Base-by-base conservation (phyloP, 2,329 filamentous ascomycete species). In the Alternaria tenuissima region DNA sequence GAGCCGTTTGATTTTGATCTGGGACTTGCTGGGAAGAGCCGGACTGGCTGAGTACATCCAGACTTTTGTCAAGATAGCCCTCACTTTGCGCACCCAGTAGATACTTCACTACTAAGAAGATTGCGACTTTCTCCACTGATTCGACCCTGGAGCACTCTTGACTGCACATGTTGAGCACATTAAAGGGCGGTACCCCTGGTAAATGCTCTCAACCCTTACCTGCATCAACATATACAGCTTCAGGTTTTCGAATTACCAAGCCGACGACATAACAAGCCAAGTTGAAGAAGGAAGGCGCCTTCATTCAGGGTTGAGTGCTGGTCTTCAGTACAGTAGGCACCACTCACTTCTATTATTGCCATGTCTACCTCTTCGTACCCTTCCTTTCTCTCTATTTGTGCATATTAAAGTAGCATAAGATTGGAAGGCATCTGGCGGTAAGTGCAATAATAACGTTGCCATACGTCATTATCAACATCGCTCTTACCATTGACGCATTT, bases 1-100 rank as follows among this genome's bases (percentile, higher is more conserved):
- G 57, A 59, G 18, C 39, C 57, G 5, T 52, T 52, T 22, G 43
- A 59, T 0, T 52, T 48, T 55, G 36, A 52, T 11, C n/a, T 52
- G 6, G 49, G 34, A 14, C 11, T 42, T 42, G 39, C 20, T 0
- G 20, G 39, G 12, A 42, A 8, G 39, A 42, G 39, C 39, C 24
- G 38, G 22, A 41, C 1, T 11, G n/a, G n/a, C 4, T 9, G 7
- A 4, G 8, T 30, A 3, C 12, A 20, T 5, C 9, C 5, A 9
- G 9, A n/a, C 8, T 4, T 30, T 30, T 30, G 9, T 30, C 11
- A 30, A 11, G 1, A 30, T 11, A 30, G 9, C 28, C 8, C 28
- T 30, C 11, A 30, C 1, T 30, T 11, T 11, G 28, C 11, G 28
- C 28, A 12, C 28, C 8, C 4, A 30, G 28, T 30, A 30, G 28